Evolutionary conservation across 495 filamentous ascomycete genomes (phyloP).

Genomic region (Penicillium lagena): DNA sequence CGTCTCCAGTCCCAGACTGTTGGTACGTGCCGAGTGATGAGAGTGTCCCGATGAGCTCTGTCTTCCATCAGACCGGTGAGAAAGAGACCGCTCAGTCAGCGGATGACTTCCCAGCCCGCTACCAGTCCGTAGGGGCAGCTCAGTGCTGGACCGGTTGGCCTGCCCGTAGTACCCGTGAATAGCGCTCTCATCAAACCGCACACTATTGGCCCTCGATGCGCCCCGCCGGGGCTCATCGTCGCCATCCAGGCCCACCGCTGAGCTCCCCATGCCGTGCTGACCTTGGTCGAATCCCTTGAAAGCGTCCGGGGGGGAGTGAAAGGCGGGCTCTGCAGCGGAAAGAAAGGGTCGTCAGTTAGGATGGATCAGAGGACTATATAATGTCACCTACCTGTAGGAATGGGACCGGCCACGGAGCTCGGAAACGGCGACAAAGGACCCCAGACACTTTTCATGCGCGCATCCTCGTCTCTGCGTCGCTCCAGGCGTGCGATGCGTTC

Average conservation of each 20-base stretch:
- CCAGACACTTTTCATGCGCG: conserved; percentile 80
- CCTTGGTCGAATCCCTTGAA: conserved; percentile 84
- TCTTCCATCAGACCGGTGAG: conserved; percentile 94
- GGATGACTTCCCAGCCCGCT: conserved; percentile 78
- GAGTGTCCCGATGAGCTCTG: conserved; percentile 88
- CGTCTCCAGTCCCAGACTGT: conserved; percentile 71
- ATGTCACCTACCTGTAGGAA: conserved; percentile 63
- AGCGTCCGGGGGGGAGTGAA: conserved; percentile 66
- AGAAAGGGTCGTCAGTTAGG: too few relatives aligned
- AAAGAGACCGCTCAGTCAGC: conserved; percentile 81
- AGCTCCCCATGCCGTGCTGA: conserved; percentile 60
- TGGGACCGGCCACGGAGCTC: conserved; percentile 55
- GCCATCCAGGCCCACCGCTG: conserved; percentile 68
- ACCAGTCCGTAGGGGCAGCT: conserved; percentile 68
- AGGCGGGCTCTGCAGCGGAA: conserved; percentile 55
- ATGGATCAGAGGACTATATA: too few relatives aligned
- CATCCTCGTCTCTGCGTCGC: conserved; percentile 75
- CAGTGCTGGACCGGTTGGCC: conserved; percentile 68
- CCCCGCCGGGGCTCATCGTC: conserved; percentile 92
- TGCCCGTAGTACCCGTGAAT: conserved; percentile 86
- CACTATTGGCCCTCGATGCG: conserved; percentile 91
- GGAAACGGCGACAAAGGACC: conserved; percentile 74
- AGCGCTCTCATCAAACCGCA: conserved; percentile 97
- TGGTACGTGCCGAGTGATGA: conserved; percentile 71
- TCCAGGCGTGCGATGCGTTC: conserved; percentile 75